phyloP scores from a whole-genome alignment of 2,329 filamentous ascomycete genomes.

The Westerdykella ornata region DNA sequence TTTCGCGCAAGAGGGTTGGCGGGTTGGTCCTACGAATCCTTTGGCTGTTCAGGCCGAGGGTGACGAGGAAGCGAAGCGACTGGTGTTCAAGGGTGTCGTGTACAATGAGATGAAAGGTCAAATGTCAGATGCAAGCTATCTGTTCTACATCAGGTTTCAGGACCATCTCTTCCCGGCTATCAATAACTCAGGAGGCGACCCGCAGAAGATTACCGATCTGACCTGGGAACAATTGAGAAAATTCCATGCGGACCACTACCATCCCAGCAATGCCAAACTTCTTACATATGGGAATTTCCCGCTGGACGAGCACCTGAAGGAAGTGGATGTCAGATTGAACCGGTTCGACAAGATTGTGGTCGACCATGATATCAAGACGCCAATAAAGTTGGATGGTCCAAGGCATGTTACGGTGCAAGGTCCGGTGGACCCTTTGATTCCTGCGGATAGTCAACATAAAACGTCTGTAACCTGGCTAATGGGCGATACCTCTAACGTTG shows the following conservation, averaged over 20 bases:
- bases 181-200: conserved; percentile 95
- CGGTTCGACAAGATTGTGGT: conserved; percentile 64
- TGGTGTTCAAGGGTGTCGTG: conserved; percentile 95
- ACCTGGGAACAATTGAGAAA: conserved; percentile 83
- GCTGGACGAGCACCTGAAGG: conserved; percentile 68
- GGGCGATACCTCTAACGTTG: conserved; percentile 70
- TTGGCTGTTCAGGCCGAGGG: conserved; percentile 41
- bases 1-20: conserved; percentile 95
- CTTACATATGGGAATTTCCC: conserved; percentile 95
- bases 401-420: conserved; percentile 65
- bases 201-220: conserved; percentile 89
- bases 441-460: conserved; percentile 82
- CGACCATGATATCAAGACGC: conserved; percentile 67
- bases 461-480: conserved; percentile 91
- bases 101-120: conserved; percentile 99
- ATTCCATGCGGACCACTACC: conserved; percentile 90
- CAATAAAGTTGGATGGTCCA: conserved; percentile 65
- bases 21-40: conserved; percentile 86
- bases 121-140: conserved; percentile 93
- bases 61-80: conserved; percentile 53
- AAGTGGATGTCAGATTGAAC: conserved; percentile 67
- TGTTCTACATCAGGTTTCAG: conserved; percentile 93
- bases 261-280: conserved; percentile 94
- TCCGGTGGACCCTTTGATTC: conserved; percentile 79
- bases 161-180: conserved; percentile 90